Base-by-base conservation (phyloP, 164 flowering plant genomes). In the Cinnamomum micranthum region DNA sequence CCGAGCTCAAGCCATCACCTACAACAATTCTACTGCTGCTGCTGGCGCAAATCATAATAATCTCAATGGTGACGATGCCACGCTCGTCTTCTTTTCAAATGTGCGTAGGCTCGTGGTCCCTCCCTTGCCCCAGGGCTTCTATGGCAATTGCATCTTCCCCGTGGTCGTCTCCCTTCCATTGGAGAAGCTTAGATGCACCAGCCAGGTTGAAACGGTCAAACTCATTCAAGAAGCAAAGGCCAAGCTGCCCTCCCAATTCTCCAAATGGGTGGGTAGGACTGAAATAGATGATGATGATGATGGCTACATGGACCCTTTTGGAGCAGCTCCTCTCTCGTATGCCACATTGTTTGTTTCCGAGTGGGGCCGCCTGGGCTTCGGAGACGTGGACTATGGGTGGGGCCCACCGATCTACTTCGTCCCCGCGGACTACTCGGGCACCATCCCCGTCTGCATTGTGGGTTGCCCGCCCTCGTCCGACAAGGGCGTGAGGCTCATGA, bases 71-170 rank as follows among this genome's bases (percentile, higher is more conserved):
- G 2, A 75, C 0, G 69, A 82, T 52, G 75, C 86, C 27, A 79
- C 62, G 72, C 88, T 91, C 2, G 88, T 88, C 1, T 89, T 89
- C 85, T 86, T 89, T 62, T 90, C 89, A 2, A 91, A 87, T 52
- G 82, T 85, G n/a, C 85, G 93, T 11, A 79, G 77, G 4, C 73
- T 87, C 50, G 3, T 84, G 66, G 51, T 84, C 22, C 91, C 90
- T 33, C 86, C 91, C 0, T 20, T 89, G 80, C 91, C 93, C 0
- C 11, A 77, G 50, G 93, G 92, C 17, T 91, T 83, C 80, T 91
- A 89, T 65, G 92, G 93, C 3, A 88, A 91, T 78, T 88, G 91
- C 72, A 88, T 91, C 84, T 88, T 87, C 76, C 92, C 92, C 0
- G 95, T 88, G 73, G 84, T 81, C 7, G 73, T 84, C 13, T 80